Evolutionary conservation across 225 moss, liverwort and hornwort genomes (phyloP).

Genomic region (Asterella californica): DNA sequence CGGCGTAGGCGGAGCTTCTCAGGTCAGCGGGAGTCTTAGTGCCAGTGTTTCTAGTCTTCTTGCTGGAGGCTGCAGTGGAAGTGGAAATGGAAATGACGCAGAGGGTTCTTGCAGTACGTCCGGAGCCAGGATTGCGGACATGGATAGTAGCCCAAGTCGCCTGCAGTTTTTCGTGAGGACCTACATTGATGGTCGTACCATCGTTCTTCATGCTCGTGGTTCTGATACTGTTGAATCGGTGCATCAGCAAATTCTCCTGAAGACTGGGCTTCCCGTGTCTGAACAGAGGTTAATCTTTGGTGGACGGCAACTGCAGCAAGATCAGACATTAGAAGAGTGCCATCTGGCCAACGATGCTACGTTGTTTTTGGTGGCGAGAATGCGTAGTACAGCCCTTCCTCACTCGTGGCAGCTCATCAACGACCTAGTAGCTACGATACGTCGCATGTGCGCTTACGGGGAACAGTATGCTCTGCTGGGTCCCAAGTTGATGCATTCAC

Average conservation of each 20-base stretch:
- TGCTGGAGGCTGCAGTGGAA: conserved; percentile 35
- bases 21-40: conserved; percentile 7
- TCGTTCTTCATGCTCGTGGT: conserved; percentile 70
- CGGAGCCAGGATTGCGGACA: conserved; percentile 34
- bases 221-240: conserved; percentile 85
- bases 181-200: conserved; percentile 59
- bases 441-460: conserved; percentile 62
- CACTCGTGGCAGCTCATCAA: conserved; percentile 95
- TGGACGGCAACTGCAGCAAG: conserved; percentile 90
- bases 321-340: conserved; percentile 79
- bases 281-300: conserved; percentile 90
- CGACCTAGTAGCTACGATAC: conserved; percentile 78
- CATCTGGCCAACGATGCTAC: conserved; percentile 75
- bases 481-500: conserved; percentile 70
- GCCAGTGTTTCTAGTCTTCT: conserved; percentile 28
- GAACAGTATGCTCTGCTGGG: conserved; percentile 43
- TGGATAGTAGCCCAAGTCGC: conserved; percentile 49
- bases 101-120: conserved; percentile 33
- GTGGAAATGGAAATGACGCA: conserved; percentile 33
- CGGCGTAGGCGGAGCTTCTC: conserved; percentile 26
- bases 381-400: conserved; percentile 95
- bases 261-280: conserved; percentile 84
- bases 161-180: conserved; percentile 94
- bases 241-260: conserved; percentile 76
- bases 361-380: conserved; percentile 82